Evolutionary conservation across 1,284 basidiomycete genomes (phyloP), one percentile per base, ranked within the genome.

Genomic region (Ceratobasidium papillatum): DNA sequence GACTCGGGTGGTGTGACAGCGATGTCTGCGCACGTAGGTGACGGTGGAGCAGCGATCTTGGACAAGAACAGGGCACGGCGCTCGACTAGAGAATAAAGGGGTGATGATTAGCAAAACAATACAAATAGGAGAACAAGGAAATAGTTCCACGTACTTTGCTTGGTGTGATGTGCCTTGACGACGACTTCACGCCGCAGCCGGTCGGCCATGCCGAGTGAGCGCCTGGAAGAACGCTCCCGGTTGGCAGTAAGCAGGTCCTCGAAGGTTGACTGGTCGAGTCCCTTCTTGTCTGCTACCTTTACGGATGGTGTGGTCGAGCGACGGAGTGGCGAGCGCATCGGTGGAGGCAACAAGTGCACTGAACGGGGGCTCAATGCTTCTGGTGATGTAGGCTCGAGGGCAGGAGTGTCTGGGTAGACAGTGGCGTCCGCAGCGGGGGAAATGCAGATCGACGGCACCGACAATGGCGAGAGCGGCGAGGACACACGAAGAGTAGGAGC

Each of bases 31-130:
- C 89, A 87, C 17, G 86, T 85, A 11, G 89, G 86, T 14, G 88
- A 90, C 8, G 89, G 88, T 30, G 89, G 88, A 25, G 89, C 89
- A 54, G 86, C 84, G 64, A 94, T 83, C 82, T 90, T 93, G 76
- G 89, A 91, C 45, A 93, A 83, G 83, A 94, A 93, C 74, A 87
- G 84, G 11, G 90, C 89, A 54, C 91, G 89, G 74, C 92, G 87
- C 81, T 92, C 90, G 78, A 87, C 91, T 93, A 80, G 3, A 12
- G 34, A 59, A n/a, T 17, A 41, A 43, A 41, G 7, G 38, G 45
- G 19, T 49, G 12, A n/a, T 27, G 49, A 52, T 52, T 56, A 43
- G 58, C 68, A 75, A 30, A 45, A 54, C 54, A 54, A 32, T 38
- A 56, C 3, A n/a, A 38, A 51, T 30, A 38, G 17, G 43, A 69